Evolutionary conservation across 441 rosid genomes (phyloP).

Genomic region (Geranium incanum): DNA sequence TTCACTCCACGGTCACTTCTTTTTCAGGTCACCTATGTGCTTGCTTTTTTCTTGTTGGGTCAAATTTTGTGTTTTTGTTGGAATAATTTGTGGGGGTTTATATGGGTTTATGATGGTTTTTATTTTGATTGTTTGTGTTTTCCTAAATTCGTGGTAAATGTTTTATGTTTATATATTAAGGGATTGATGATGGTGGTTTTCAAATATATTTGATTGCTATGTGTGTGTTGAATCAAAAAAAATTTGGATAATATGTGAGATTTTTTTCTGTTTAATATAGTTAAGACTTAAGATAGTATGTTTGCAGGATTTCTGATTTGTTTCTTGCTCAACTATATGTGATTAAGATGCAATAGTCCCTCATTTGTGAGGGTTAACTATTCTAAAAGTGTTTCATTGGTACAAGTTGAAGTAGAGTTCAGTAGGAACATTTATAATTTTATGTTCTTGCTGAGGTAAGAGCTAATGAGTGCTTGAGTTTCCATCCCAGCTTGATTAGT

Average conservation of each 20-base stretch:
- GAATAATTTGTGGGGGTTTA: not conserved
- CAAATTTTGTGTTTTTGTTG: not conserved
- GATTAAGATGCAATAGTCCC: too few relatives aligned
- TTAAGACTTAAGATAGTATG: not conserved
- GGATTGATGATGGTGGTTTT: too few relatives aligned
- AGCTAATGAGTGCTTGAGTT: too few relatives aligned
- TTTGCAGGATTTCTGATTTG: too few relatives aligned
- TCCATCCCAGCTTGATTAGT: too few relatives aligned
- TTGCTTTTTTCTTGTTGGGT: not conserved
- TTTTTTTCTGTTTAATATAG: not conserved
- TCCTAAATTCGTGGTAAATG: not conserved
- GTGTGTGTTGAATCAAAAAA: not conserved
- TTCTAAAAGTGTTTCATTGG: too few relatives aligned
- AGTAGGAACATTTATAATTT: too few relatives aligned
- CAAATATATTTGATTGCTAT: not conserved
- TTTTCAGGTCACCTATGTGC: slow-evolving; percentile 47
- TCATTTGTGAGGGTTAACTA: too few relatives aligned
- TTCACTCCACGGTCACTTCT: slow-evolving; percentile 72
- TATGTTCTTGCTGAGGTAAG: too few relatives aligned
- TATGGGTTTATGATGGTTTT: not conserved
- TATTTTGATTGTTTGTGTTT: not conserved
- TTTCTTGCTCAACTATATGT: too few relatives aligned
- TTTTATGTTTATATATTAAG: not conserved
- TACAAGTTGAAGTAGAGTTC: too few relatives aligned
- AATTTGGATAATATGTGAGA: too few relatives aligned